Percentiles rank a stretch among this genome's conserved stretches.
These are phyloP conservation scores for Beverwykella pulmonaria DNA, from an alignment of 495 filamentous ascomycete species.

Conservation along the genomic window DNA sequence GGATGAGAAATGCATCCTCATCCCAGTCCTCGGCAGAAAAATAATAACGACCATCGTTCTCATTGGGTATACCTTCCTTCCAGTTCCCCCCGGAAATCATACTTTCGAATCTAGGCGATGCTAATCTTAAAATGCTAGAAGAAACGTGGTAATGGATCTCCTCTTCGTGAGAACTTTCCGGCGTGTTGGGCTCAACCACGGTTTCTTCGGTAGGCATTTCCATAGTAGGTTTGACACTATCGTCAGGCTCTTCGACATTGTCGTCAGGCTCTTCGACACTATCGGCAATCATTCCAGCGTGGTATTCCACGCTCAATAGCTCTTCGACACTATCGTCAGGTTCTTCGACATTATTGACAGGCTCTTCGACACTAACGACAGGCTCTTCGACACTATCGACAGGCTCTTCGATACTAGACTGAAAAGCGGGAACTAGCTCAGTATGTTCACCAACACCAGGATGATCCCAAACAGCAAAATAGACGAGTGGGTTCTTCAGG, in stretches of 20 bases:
- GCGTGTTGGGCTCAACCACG: not conserved
- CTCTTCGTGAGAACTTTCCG: not conserved
- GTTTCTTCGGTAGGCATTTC: not conserved
- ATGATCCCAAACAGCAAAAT: slow-evolving; percentile 4
- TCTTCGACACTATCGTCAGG: too few species aligned
- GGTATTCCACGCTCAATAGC: too few species aligned
- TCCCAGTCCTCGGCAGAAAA: slow-evolving; percentile 48
- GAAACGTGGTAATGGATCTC: slow-evolving; percentile 46
- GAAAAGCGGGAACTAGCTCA: too few species aligned
- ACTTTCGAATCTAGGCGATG: slow-evolving; percentile 53
- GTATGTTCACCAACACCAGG: not conserved
- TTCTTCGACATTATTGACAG: too few species aligned
- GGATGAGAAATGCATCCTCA: slow-evolving; percentile 49
- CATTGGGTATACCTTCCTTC: slow-evolving; percentile 45
- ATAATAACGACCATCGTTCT: slow-evolving; percentile 50
- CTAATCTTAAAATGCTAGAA: slow-evolving; percentile 54
- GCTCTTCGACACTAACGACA: not conserved
- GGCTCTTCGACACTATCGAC: not conserved
- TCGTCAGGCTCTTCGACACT: not conserved
- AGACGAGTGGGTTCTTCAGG: slow-evolving; percentile 4
- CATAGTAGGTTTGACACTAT: not conserved
- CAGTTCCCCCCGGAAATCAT: slow-evolving; percentile 42
- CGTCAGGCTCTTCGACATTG: not conserved
- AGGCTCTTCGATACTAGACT: too few species aligned
- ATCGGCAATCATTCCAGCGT: too few species aligned